A percentile compares a stretch with the other conserved stretches of the same genome.
phyloP scores from a whole-genome alignment of 2,329 filamentous ascomycete species.

The Aspergillus quadrilineatus region DNA sequence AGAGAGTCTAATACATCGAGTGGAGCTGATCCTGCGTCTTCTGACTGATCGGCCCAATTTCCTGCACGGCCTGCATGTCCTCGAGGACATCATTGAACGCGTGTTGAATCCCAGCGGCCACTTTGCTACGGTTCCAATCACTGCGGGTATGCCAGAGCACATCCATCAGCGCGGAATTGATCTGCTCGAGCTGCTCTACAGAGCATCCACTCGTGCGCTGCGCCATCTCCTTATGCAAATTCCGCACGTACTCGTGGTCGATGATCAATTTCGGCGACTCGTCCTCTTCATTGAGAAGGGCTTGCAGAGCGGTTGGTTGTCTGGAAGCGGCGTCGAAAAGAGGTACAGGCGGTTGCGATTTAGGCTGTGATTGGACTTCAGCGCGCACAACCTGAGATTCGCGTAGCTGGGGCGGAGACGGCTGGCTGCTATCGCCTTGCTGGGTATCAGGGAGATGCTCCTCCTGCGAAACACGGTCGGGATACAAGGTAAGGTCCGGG shows the following conservation, averaged over 20 bases:
- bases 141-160: constrained; percentile 76
- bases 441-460: constrained; percentile 66
- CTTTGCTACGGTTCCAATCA: constrained; percentile 79
- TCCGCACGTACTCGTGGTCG: constrained; percentile 53
- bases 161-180: constrained; percentile 88
- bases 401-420: constrained; percentile 30
- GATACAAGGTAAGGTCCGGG: constrained; percentile 54
- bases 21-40: constrained; percentile 34
- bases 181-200: constrained; percentile 92
- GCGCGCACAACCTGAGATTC: constrained; percentile 26
- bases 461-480: constrained; percentile 53
- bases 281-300: constrained; percentile 36
- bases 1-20: constrained; percentile 12
- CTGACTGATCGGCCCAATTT: constrained; percentile 37
- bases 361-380: constrained; percentile 39
- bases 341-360: constrained; percentile 40
- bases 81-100: constrained; percentile 70
- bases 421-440: constrained; percentile 44
- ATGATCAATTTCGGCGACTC: constrained; percentile 35
- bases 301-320: constrained; percentile 29
- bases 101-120: constrained; percentile 61
- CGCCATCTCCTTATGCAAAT: constrained; percentile 64
- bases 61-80: constrained; percentile 58
- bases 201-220: constrained; percentile 71
- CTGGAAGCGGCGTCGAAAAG: constrained; percentile 39